Evolutionary conservation across 495 filamentous ascomycete genomes (phyloP), one percentile per base, ranked within the genome.

Genomic region (Polyplosphaeria fusca): DNA sequence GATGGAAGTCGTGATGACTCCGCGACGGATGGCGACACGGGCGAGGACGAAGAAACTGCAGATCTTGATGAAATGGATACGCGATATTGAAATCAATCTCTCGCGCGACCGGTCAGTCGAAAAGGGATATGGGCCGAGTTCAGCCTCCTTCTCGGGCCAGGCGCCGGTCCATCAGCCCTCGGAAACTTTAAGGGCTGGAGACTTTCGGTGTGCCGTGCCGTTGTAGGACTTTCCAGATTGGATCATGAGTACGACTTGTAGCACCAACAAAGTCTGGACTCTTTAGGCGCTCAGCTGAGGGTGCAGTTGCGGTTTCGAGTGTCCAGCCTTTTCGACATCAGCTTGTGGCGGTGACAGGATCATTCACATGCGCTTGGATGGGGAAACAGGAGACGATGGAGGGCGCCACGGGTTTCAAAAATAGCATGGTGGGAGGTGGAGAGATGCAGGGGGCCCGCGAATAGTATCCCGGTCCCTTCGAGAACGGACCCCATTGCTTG

Each of bases 41-140:
- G 11, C 39, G 64, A 67, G 2, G 52, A 47, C 13, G 70, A 72
- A 47, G 64, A 69, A 3, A 61, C 57, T 4, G 48, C 47, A n/a
- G 68, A 73, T 32, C 55, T 69, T 5, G 71, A 73, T 11, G 66
- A 70, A 16, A 70, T 73, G 69, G 71, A 73, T 55, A 51, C 55
- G 3, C 64, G 70, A 46, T 73, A 63, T 48, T 73, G 52, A 68
- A 44, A 38, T 54, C 42, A n/a, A 28, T 47, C 23, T 16, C 23
- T 26, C 2, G 4, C 26, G 3, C 2, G 22, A 3, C 24, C 23
- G 23, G 23, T 28, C 25, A 28, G 18, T 9, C 30, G 7, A 35
- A 35, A n/a, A 7, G 30, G 7, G 30, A 14, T 35, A 35, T 7
- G 7, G 7, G 30, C 14, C 30, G 30, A 14, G 30, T 35, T 35